Percentiles rank a stretch among this genome's conserved stretches.
Evolutionary conservation across 805 yeast genomes (phyloP).

Genomic region (Pichia ethanolica): DNA sequence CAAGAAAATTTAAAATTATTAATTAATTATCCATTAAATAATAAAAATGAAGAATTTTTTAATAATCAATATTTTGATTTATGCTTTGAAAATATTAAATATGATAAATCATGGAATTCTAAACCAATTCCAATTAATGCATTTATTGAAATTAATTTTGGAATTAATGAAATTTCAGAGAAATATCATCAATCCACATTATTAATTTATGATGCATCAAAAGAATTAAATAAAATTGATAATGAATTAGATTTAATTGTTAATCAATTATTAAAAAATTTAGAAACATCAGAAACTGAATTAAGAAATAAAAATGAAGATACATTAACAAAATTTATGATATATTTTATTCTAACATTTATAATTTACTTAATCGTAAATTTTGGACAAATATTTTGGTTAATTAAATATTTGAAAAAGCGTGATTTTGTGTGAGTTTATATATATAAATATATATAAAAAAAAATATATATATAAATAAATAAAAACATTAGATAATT

Average conservation of each 20-base stretch:
- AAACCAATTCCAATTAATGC: slow-evolving; percentile 14
- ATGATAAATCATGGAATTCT: slow-evolving; percentile 26
- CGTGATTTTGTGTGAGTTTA: not conserved
- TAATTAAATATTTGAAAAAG: slow-evolving; percentile 16
- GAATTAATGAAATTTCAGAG: slow-evolving; percentile 19
- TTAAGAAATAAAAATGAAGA: slow-evolving; percentile 25
- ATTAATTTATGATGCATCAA: not conserved
- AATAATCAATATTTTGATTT: slow-evolving; percentile 20
- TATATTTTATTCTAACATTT: slow-evolving; percentile 9
- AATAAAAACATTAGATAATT: not conserved
- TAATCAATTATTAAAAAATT: not conserved
- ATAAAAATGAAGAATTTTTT: slow-evolving; percentile 11
- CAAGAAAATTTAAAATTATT: slow-evolving; percentile 15
- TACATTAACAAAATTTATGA: slow-evolving; percentile 15
- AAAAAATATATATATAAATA: not conserved
- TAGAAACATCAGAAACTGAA: slow-evolving; percentile 14
- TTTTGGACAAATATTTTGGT: slow-evolving; percentile 18
- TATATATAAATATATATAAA: slow-evolving; percentile 17
- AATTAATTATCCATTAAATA: slow-evolving; percentile 17
- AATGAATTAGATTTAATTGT: slow-evolving; percentile 15
- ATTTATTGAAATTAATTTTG: slow-evolving; percentile 19
- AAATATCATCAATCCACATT: slow-evolving; percentile 17
- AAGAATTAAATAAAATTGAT: slow-evolving; percentile 13
- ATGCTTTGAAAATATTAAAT: slow-evolving; percentile 26
- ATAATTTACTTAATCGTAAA: slow-evolving; percentile 12